phyloP scores from a whole-genome alignment of 768 basidiomycete genomes.

The Trametes elegans region DNA sequence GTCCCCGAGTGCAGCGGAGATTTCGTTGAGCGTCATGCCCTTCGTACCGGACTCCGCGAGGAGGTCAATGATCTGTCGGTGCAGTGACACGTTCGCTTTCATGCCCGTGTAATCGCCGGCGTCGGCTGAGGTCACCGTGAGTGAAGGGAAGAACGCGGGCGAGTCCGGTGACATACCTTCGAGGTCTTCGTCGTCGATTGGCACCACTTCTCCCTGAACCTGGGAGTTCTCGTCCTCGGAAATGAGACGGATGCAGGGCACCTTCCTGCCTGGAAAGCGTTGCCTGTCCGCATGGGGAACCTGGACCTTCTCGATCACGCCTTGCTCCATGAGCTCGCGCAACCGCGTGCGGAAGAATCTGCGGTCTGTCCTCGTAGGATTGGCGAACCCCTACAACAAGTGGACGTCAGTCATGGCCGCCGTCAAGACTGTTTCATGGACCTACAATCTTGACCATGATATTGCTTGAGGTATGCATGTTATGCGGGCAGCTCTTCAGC shows the following conservation, averaged over 20 bases:
- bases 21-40: constrained; percentile 73
- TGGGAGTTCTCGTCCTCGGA: constrained; percentile 32
- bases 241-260: constrained; percentile 69
- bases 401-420: neutral
- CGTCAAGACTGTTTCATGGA: neutral
- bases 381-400: constrained; percentile 62
- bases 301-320: constrained; percentile 71
- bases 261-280: constrained; percentile 38
- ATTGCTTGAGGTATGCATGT: constrained; percentile 72
- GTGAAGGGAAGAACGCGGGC: constrained; percentile 27
- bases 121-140: constrained; percentile 24
- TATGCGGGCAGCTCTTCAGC: constrained; percentile 64
- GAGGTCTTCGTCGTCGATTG: constrained; percentile 1
- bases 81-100: constrained; percentile 65
- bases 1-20: constrained; percentile 57
- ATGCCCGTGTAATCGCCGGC: constrained; percentile 21
- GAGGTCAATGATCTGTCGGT: constrained; percentile 76
- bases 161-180: constrained; percentile 10
- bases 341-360: constrained; percentile 78
- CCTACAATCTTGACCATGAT: constrained; percentile 76
- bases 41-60: constrained; percentile 63
- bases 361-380: constrained; percentile 75
- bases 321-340: constrained; percentile 68
- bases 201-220: constrained; percentile 1
- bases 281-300: constrained; percentile 59